Conservation (phyloP, 495 filamentous ascomycete species). For the Penicillium robsamsonii region DNA sequence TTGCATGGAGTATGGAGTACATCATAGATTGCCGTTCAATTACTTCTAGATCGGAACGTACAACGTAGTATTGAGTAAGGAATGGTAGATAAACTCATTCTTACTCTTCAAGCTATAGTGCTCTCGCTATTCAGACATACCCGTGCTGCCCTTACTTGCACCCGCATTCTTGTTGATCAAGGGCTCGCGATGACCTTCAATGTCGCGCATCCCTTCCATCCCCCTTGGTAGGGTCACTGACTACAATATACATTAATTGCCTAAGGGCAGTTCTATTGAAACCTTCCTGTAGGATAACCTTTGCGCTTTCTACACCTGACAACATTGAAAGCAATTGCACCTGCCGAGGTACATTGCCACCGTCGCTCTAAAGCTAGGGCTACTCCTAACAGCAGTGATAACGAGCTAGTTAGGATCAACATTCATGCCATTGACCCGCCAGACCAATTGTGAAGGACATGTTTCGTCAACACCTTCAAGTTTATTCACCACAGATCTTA, state of each 20-base stretch:
- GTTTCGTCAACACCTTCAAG: not conserved
- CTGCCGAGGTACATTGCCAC: not conserved
- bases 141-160: slow-evolving; percentile 29
- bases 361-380: not conserved
- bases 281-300: not conserved
- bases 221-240: slow-evolving; percentile 25
- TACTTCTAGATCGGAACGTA: slow-evolving; percentile 12
- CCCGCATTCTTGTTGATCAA: slow-evolving; percentile 28
- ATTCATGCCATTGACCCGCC: not conserved
- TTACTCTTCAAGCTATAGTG: slow-evolving; percentile 4
- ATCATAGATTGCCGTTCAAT: not conserved
- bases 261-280: slow-evolving; percentile 13
- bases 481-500: not conserved
- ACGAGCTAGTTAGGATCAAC: not conserved
- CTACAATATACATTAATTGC: slow-evolving; percentile 18
- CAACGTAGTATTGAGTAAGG: slow-evolving; percentile 26
- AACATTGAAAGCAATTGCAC: not conserved
- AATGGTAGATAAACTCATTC: slow-evolving; percentile 16
- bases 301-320: not conserved
- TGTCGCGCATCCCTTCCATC: slow-evolving; percentile 32
- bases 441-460: not conserved
- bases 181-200: slow-evolving; percentile 29
- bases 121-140: slow-evolving; percentile 22
- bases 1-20: not conserved
- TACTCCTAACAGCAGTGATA: not conserved